Evolutionary conservation across 257 asterid species (phyloP).

Genomic region (Agastache rugosa): DNA sequence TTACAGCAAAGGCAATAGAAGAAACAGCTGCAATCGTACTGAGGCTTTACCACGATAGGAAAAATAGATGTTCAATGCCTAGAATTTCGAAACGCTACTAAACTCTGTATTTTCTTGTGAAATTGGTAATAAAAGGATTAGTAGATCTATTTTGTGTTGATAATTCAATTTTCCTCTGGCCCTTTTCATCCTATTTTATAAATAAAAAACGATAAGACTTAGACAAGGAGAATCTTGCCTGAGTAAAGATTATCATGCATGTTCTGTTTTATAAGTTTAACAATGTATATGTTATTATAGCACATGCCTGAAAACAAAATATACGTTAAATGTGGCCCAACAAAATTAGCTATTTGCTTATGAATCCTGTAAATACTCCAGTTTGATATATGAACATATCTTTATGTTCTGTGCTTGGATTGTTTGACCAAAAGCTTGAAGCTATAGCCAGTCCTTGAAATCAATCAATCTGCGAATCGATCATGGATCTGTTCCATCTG

Average conservation of each 20-base stretch:
- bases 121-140: constrained; percentile 14
- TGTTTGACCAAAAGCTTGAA: neutral
- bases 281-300: neutral
- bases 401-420: neutral
- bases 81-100: constrained; percentile 85
- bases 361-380: neutral
- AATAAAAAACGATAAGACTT: neutral
- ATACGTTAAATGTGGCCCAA: neutral
- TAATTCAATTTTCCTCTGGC: neutral
- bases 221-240: neutral
- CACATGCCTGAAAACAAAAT: neutral
- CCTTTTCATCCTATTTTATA: neutral
- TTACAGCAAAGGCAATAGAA: constrained; percentile 90
- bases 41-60: constrained; percentile 83
- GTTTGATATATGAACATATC: neutral
- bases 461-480: neutral
- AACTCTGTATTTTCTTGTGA: constrained; percentile 24
- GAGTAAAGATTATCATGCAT: neutral
- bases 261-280: neutral
- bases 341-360: neutral
- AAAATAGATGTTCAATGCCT: constrained; percentile 91
- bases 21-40: constrained; percentile 94
- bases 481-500: neutral
- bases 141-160: neutral
- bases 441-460: neutral